Base-by-base conservation (phyloP, 805 yeast species). In the Lipomyces mesembrius region DNA sequence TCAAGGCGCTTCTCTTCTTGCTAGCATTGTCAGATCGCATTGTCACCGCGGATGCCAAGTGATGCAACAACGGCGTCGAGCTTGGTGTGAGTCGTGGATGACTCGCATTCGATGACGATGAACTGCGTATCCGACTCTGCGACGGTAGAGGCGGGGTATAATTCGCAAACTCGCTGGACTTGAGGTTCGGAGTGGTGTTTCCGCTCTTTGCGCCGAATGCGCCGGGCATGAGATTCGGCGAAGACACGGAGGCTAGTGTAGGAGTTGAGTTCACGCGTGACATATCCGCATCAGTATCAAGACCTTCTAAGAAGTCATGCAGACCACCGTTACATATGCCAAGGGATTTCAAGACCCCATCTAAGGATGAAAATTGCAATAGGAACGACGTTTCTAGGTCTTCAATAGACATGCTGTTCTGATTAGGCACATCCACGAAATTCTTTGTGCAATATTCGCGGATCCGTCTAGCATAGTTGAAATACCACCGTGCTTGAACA, bases 371-470 rank as follows among this genome's bases (percentile, higher is more conserved):
- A 25, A 27, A 61, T 59, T 51, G 46, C 25, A 67, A 34, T 27
- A 59, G 27, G 37, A 61, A 67, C 20, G 59, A 55, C 43, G 43
- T 54, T 57, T 67, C 69, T 5, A 67, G 61, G 35, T 66, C 69
- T 7, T 60, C 69, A 20, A 37, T 46, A 17, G 60, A 17, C 1
- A 57, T 8, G 11, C 51, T 29, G 22, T 27, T 37, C 35, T 39
- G 59, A 20, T 51, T 8, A 27, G 35, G 25, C 25, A 17, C 11
- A 3, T 35, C 49, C 9, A 22, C 34, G 22, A 60, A 32, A 34
- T n/a, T 34, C 34, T 49, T 56, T 12, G 51, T 32, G 9, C 60
- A 52, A 32, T 37, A 57, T 3, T 55, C 54, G 25, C 64, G 52
- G 14, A 66, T 22, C 17, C 67, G 34, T 14, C 56, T 59, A 37